phyloP scores from a whole-genome alignment of 257 asterid genomes.

The Nemophila menziesii region DNA sequence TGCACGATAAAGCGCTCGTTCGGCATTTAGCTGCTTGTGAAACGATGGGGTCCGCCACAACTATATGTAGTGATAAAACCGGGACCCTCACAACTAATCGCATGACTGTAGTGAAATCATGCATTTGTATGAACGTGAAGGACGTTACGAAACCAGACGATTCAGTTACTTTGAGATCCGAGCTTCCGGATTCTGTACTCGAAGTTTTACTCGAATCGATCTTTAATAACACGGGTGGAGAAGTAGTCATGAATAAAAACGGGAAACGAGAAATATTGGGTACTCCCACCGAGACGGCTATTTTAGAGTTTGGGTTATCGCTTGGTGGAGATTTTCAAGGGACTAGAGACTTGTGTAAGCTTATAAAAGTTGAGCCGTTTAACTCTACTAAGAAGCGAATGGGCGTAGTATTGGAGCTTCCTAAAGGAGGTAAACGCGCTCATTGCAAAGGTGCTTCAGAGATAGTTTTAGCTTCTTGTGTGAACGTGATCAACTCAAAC shows the following conservation, averaged over 20 bases:
- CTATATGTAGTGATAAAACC: conserved; percentile 20
- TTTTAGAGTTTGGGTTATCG: conserved; percentile 51
- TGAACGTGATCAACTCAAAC: conserved; percentile 38
- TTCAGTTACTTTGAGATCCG: conserved; percentile 15
- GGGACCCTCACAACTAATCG: conserved; percentile 16
- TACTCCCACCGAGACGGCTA: conserved; percentile 17
- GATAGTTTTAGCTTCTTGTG: conserved; percentile 67
- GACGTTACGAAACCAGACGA: conserved; percentile 23
- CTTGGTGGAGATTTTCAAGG: conserved; percentile 63
- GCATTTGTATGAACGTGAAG: conserved; percentile 52
- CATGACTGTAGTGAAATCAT: conserved; percentile 64
- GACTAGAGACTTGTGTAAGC: conserved; percentile 32
- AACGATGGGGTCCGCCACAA: conserved; percentile 21
- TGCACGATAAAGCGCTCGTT: conserved; percentile 18
- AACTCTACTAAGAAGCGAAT: conserved; percentile 79
- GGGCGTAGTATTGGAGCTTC: conserved; percentile 72
- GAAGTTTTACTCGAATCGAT: conserved; percentile 51
- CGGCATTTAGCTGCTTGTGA: conserved; percentile 15
- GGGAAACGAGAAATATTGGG: conserved; percentile 16
- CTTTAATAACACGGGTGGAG: conserved; percentile 59
- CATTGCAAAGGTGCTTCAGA: conserved; percentile 86
- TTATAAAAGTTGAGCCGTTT: conserved; percentile 76
- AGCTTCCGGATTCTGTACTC: conserved; percentile 35
- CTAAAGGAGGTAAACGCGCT: conserved; percentile 61
- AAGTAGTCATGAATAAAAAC: conserved; percentile 8